Evolutionary conservation across 352 stramenopile species (phyloP).

Genomic region (Phytopythium sindhum): DNA sequence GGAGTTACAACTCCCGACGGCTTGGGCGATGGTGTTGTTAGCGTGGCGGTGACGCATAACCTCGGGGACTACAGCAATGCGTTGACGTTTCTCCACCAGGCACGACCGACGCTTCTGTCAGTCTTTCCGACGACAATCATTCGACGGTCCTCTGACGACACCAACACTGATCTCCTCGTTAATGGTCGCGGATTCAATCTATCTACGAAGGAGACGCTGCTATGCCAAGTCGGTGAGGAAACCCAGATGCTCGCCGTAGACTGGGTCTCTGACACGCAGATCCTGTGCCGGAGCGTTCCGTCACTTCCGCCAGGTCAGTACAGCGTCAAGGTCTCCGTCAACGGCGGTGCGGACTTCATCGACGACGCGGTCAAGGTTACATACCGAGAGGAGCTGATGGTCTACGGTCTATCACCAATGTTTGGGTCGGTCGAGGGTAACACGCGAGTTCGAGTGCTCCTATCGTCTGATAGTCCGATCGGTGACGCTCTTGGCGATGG

Average conservation of each 20-base stretch:
- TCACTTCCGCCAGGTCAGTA: conserved; percentile 36
- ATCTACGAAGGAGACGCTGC: conserved; percentile 17
- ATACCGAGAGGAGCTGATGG: conserved; percentile 34
- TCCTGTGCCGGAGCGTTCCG: conserved; percentile 23
- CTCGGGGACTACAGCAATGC: conserved; percentile 28
- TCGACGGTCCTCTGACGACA: neutral
- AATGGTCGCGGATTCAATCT: conserved; percentile 25
- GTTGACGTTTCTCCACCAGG: conserved; percentile 27
- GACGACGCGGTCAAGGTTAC: conserved; percentile 32
- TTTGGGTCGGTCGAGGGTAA: conserved; percentile 46
- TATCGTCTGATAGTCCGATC: conserved; percentile 1
- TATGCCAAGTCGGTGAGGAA: conserved; percentile 29
- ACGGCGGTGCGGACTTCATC: conserved; percentile 36
- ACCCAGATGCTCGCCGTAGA: conserved; percentile 3
- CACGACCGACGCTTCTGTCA: conserved; percentile 15
- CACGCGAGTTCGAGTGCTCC: conserved; percentile 28
- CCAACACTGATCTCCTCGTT: conserved; percentile 15
- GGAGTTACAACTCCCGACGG: conserved; percentile 17
- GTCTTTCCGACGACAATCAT: conserved; percentile 27
- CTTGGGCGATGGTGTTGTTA: conserved; percentile 13
- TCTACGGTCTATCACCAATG: conserved; percentile 29
- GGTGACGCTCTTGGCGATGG: conserved; percentile 9
- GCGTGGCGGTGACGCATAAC: conserved; percentile 28
- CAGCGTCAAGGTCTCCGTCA: conserved; percentile 39
- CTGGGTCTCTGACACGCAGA: conserved; percentile 29